Percentiles rank a stretch among this genome's conserved stretches.
Evolutionary conservation across 495 filamentous ascomycete species (phyloP).

Genomic region (Talaromyces adpressus): DNA sequence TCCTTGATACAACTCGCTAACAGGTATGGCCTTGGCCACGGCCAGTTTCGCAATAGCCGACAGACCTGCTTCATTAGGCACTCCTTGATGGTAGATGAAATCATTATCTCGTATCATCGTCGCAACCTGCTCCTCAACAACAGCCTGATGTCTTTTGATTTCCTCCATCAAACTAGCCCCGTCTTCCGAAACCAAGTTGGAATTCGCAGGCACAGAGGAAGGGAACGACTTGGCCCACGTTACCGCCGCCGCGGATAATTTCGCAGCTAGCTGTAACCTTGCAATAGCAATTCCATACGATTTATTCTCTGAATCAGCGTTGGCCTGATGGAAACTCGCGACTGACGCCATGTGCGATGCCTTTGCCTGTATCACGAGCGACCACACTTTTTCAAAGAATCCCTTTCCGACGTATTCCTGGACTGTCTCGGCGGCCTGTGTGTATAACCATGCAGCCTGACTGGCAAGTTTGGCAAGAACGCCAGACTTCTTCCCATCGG

Average conservation of each 20-base stretch:
- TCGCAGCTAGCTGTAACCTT: constrained; percentile 75
- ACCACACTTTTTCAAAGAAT: constrained; percentile 95
- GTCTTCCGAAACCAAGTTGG: constrained; percentile 78
- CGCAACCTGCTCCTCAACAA: constrained; percentile 70
- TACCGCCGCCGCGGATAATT: constrained; percentile 64
- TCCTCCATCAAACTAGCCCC: constrained; percentile 67
- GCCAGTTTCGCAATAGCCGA: constrained; percentile 81
- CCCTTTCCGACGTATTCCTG: constrained; percentile 89
- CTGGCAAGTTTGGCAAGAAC: constrained; percentile 87
- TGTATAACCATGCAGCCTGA: constrained; percentile 82
- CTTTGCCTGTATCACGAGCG: constrained; percentile 80
- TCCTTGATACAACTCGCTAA: constrained; percentile 92
- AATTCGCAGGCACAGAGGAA: constrained; percentile 64
- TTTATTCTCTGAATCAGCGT: constrained; percentile 82
- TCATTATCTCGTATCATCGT: constrained; percentile 89
- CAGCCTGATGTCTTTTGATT: constrained; percentile 71
- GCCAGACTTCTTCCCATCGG: constrained; percentile 88
- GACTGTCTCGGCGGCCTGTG: constrained; percentile 78
- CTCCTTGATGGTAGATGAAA: constrained; percentile 92
- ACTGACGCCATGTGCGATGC: constrained; percentile 75
- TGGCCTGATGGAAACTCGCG: constrained; percentile 89
- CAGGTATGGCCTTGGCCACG: constrained; percentile 96
- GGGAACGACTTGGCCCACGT: constrained; percentile 77
- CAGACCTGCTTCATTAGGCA: constrained; percentile 77
- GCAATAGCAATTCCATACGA: constrained; percentile 83